Base-by-base conservation (phyloP, 805 yeast genomes). In the Nakazawaea anatomiae region DNA sequence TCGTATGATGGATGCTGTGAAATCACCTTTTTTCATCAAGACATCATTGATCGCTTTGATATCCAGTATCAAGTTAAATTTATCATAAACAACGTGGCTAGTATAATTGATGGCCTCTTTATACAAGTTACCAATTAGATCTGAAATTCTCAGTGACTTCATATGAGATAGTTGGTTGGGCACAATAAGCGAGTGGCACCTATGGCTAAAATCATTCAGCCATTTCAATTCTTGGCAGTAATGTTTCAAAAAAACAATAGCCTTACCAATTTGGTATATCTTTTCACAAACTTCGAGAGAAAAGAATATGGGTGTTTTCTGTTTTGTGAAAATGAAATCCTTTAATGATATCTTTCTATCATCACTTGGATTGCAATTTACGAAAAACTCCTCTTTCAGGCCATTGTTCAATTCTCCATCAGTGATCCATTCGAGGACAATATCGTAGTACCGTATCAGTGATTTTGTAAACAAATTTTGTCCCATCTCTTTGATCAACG, bases 21-120 rank as follows among this genome's bases (percentile, higher is more conserved):
- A 86, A 62, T 92, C 96, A n/a, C 92, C 89, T 51, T 78, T 80
- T 5, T 83, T 80, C 73, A 88, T 82, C 41, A 94, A 64, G 58
- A 90, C 80, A 53, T 78, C 79, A 54, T 85, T 85, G 51, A 88
- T 69, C 43, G 82, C 83, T 5, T 64, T 61, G n/a, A 92, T 62
- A 56, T 87, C 89, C 9, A 70, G 65, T 39, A 70, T 66, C 38
- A 85, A 63, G 39, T 74, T 66, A 56, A 73, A 76, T 53, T 81
- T 79, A 2, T 68, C 67, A 47, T 76, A 71, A 2, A 90, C 58
- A 3, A 80, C 62, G 9, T 64, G 54, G 27, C 81, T 77, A 45
- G 87, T 72, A 53, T 72, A 79, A 35, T 74, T 69, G 1, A 81
- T 64, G 2, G 83, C 74, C 54, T 83, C 85, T 2, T 65, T 56